These are phyloP conservation scores for Aspergillus novofumigatus DNA, from an alignment of 2,329 filamentous ascomycete genomes.

Conservation along the genomic window DNA sequence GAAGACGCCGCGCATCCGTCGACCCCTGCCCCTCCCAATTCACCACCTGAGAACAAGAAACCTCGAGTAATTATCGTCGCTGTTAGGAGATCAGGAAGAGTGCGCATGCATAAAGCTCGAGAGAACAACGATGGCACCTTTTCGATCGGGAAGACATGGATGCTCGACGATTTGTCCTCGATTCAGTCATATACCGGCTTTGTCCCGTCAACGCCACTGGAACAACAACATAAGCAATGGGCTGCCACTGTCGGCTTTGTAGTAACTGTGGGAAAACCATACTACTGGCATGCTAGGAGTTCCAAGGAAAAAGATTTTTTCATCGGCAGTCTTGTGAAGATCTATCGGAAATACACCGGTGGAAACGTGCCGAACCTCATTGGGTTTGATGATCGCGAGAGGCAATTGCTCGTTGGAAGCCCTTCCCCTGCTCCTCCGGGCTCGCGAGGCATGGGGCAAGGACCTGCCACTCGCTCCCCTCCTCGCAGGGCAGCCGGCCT, in stretches of 20 bases:
- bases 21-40: conserved; percentile 74
- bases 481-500: conserved; percentile 23
- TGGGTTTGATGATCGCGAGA: conserved; percentile 77
- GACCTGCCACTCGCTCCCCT: conserved; percentile 24
- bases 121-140: conserved; percentile 93
- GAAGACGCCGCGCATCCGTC: conserved; percentile 84
- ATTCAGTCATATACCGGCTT: conserved; percentile 77
- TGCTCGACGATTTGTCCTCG: conserved; percentile 78
- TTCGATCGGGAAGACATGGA: conserved; percentile 98
- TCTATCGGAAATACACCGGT: conserved; percentile 92
- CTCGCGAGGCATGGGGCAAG: conserved; percentile 21
- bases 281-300: conserved; percentile 93
- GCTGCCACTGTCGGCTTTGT: conserved; percentile 79
- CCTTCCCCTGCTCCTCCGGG: conserved; percentile 20
- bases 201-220: conserved; percentile 55
- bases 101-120: conserved; percentile 93
- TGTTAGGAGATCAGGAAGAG: conserved; percentile 84
- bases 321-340: conserved; percentile 91
- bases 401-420: conserved; percentile 66
- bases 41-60: conserved; percentile 74
- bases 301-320: conserved; percentile 99
- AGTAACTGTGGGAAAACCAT: conserved; percentile 86
- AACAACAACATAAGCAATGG: conserved; percentile 64
- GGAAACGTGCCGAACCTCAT: conserved; percentile 73
- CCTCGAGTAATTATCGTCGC: conserved; percentile 87